Evolutionary conservation across 108 stramenopile species (phyloP).

Genomic region (Fistulifera solaris): DNA sequence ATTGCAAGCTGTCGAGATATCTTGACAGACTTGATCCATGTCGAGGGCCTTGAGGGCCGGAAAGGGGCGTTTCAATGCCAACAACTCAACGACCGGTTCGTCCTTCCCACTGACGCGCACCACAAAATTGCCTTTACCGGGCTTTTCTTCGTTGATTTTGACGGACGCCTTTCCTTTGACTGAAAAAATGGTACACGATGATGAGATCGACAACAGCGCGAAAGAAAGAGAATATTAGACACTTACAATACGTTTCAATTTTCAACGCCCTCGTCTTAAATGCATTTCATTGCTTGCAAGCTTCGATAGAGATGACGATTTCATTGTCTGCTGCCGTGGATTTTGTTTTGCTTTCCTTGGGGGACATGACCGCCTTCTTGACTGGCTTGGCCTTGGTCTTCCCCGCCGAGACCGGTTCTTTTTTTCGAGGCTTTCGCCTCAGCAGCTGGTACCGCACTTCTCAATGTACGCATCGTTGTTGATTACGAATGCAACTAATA

Average conservation of each 20-base stretch:
- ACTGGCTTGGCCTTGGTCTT: slow-evolving; percentile 24
- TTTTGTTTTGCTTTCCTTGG: too few species aligned
- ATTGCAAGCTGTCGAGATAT: slow-evolving; percentile 26
- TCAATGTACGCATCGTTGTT: too few species aligned
- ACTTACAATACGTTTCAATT: slow-evolving; percentile 39
- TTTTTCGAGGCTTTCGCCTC: slow-evolving; percentile 3
- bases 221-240: too few species aligned
- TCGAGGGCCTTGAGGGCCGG: slow-evolving; percentile 74
- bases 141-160: slow-evolving; percentile 65
- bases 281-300: slow-evolving; percentile 77
- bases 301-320: slow-evolving; percentile 44
- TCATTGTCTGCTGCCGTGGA: not conserved
- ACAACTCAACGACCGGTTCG: slow-evolving; percentile 64
- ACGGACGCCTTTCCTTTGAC: slow-evolving; percentile 56
- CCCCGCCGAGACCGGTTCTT: slow-evolving; percentile 5
- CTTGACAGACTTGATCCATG: slow-evolving; percentile 67
- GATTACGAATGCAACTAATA: too few species aligned
- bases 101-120: slow-evolving; percentile 52
- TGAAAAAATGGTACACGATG: too few species aligned
- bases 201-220: too few species aligned
- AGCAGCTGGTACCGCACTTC: not conserved
- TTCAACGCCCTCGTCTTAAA: slow-evolving; percentile 71
- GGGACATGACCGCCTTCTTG: too few species aligned
- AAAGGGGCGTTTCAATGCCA: slow-evolving; percentile 77
- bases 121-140: slow-evolving; percentile 73